Base-by-base conservation (phyloP, 306 rosid genomes). In the Quercus rubra region DNA sequence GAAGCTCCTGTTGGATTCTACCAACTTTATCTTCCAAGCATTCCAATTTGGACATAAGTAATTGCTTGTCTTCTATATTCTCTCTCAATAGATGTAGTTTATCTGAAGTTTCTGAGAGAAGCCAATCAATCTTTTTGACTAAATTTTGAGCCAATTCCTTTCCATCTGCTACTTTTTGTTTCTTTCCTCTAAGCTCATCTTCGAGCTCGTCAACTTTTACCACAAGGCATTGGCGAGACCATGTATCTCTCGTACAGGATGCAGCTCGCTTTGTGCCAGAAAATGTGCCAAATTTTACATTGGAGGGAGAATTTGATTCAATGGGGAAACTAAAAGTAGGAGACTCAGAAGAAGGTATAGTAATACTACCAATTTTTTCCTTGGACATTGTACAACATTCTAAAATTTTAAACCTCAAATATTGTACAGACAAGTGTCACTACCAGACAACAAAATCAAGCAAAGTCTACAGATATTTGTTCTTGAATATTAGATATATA, bases 241-340 rank as follows among this genome's bases (percentile, higher is more conserved):
- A 82, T 46, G 99, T 93, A 41, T 84, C 94, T 78, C 97, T 88
- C 97, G 97, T 92, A 20, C 81, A 75, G 70, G 97, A 68, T 62
- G 98, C 94, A 43, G 88, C 80, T 71, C 90, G 78, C 85, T 93
- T 95, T 55, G 84, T 80, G 71, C 91, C 90, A 5, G 89, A 82
- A 46, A 80, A 69, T 17, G 86, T 83, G 67, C 71, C 84, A 18
- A 80, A 78, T 75, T 87, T 94, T 56, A 70, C 49, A 33, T 75
- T 76, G 55, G 84, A 49, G 59, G 85, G 84, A 74, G 82, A 83
- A 71, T 88, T 89, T 46, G 83, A 78, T 20, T 58, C 83, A 35
- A 71, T 38, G 38, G 52, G 80, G 62, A 84, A 84, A 82, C 76
- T 38, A 17, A 83, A 46, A 80, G 83, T 52, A 20, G 81, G 82